These are phyloP conservation scores for Ustilago trichophora DNA, from an alignment of 1,284 basidiomycete species.

Conservation along the genomic window DNA sequence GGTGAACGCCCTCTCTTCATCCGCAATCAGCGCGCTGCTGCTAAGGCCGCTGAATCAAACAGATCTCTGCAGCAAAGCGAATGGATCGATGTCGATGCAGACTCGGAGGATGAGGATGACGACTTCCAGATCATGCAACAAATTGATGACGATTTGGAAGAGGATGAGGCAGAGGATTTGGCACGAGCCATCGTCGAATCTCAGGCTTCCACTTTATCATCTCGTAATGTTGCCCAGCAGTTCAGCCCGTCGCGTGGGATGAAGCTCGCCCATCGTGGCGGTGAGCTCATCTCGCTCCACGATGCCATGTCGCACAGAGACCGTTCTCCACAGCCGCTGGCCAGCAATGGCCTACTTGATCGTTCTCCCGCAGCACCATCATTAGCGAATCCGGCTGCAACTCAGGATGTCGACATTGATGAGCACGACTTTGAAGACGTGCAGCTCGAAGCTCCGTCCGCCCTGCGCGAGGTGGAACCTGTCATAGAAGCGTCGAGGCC, in stretches of 20 bases:
- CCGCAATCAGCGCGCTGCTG: slow-evolving; percentile 4
- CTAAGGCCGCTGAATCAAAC: not conserved
- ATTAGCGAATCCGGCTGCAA: not conserved
- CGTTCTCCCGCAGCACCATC: not conserved
- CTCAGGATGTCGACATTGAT: slow-evolving; percentile 12
- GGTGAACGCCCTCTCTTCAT: slow-evolving; percentile 41
- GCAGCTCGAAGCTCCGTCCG: slow-evolving; percentile 7
- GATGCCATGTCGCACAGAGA: slow-evolving; percentile 13
- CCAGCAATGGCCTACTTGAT: not conserved
- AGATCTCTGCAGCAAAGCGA: slow-evolving; percentile 6
- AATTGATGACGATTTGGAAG: slow-evolving; percentile 31
- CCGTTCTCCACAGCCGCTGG: not conserved
- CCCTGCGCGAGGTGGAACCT: slow-evolving; percentile 10
- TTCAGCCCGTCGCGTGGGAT: slow-evolving; percentile 8
- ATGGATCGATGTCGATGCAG: slow-evolving; percentile 41
- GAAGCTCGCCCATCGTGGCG: slow-evolving; percentile 22
- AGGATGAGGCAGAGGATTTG: slow-evolving; percentile 55
- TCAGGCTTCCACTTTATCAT: slow-evolving; percentile 2
- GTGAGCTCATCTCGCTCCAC: slow-evolving; percentile 38
- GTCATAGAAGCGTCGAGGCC: not conserved
- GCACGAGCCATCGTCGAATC: slow-evolving; percentile 49
- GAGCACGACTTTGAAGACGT: slow-evolving; percentile 45
- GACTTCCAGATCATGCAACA: slow-evolving; percentile 8
- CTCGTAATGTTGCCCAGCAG: not conserved
- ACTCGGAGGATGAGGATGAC: slow-evolving; percentile 21